phyloP scores from a whole-genome alignment of 116 monocot genomes.

The Cymodocea nodosa region DNA sequence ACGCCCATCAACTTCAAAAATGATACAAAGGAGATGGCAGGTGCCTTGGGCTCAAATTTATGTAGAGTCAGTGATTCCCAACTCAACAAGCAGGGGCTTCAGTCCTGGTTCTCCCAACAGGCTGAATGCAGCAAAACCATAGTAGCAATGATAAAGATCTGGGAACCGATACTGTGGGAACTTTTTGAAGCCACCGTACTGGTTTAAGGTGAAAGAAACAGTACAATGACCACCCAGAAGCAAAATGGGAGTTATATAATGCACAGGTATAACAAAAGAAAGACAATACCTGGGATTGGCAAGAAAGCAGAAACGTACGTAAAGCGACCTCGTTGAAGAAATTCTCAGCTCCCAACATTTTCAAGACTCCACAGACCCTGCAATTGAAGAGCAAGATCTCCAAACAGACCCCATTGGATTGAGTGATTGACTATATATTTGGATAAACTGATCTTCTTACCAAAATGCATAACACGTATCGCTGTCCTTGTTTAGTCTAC shows the following conservation, averaged over 20 bases:
- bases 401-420: neutral
- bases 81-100: slow-evolving; percentile 46
- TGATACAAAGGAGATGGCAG: neutral
- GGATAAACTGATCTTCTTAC: slow-evolving; percentile 15
- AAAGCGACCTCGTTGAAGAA: slow-evolving; percentile 44
- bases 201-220: neutral
- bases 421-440: neutral
- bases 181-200: slow-evolving; percentile 86
- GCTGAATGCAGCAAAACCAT: slow-evolving; percentile 69
- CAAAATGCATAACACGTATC: slow-evolving; percentile 99
- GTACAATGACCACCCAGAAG: neutral
- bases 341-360: slow-evolving; percentile 54
- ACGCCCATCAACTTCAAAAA: neutral
- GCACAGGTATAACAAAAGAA: neutral
- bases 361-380: slow-evolving; percentile 82
- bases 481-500: slow-evolving; percentile 79
- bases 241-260: neutral
- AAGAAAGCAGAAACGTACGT: slow-evolving; percentile 59
- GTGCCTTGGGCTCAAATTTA: neutral
- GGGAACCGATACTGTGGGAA: slow-evolving; percentile 40
- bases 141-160: slow-evolving; percentile 89
- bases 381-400: neutral
- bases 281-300: slow-evolving; percentile 54
- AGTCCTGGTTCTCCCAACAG: slow-evolving; percentile 63
- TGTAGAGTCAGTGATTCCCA: slow-evolving; percentile 30